phyloP scores from a whole-genome alignment of 2,329 filamentous ascomycete genomes.

The Calonectria pseudoturangicola region DNA sequence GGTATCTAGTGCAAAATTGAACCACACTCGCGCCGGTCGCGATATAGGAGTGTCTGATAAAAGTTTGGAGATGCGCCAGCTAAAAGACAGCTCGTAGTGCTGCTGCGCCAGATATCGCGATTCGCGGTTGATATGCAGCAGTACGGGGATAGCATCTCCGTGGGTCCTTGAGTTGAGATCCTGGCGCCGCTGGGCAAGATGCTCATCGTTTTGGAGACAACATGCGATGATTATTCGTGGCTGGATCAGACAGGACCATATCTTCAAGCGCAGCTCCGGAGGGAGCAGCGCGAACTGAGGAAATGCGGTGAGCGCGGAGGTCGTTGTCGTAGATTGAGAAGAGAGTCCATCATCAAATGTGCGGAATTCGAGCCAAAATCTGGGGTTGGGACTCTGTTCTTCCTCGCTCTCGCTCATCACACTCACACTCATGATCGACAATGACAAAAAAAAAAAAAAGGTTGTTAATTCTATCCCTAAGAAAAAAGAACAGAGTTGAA shows the following conservation, averaged over 20 bases:
- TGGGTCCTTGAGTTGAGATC: conserved; percentile 54
- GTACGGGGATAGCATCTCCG: conserved; percentile 59
- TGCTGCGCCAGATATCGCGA: conserved; percentile 63
- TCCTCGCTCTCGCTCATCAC: conserved; percentile 48
- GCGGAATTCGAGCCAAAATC: conserved; percentile 68
- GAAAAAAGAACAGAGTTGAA: conserved; percentile 12
- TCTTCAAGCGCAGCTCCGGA: conserved; percentile 67
- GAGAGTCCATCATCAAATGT: conserved; percentile 64
- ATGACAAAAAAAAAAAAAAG: conserved; percentile 5
- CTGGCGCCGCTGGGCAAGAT: conserved; percentile 53
- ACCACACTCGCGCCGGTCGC: conserved; percentile 64
- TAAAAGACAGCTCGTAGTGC: conserved; percentile 68
- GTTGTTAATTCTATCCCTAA: conserved; percentile 30
- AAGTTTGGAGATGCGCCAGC: conserved; percentile 67
- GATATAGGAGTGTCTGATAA: conserved; percentile 59
- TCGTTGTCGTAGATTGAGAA: conserved; percentile 18
- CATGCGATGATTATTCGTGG: conserved; percentile 67
- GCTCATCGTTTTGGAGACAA: conserved; percentile 61
- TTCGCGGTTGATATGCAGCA: conserved; percentile 68
- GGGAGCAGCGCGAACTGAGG: conserved; percentile 64
- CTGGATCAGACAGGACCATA: conserved; percentile 67
- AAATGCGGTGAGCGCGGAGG: conserved; percentile 53
- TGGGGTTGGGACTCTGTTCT: conserved; percentile 53
- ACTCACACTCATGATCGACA: conserved; percentile 37
- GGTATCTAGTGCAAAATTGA: conserved; percentile 69